Evolutionary conservation across 1,284 basidiomycete species (phyloP).

Genomic region (Irpex sp.): DNA sequence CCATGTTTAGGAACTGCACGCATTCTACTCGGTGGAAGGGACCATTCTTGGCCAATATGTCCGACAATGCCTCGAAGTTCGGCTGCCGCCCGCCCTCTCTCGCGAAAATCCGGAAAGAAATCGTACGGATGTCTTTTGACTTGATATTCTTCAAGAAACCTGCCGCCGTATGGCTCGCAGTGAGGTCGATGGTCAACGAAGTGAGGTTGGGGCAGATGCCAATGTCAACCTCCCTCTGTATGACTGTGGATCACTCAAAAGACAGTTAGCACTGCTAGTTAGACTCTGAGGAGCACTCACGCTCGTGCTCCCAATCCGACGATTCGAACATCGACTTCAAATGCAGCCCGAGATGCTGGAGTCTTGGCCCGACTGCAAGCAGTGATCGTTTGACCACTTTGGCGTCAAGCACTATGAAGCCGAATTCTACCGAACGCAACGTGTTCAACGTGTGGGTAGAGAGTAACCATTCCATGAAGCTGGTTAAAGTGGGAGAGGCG

Average conservation of each 20-base stretch:
- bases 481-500: conserved; percentile 2
- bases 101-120: not conserved
- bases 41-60: not conserved
- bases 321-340: conserved; percentile 5
- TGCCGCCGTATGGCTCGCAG: not conserved
- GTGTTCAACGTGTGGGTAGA: not conserved
- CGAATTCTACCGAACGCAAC: conserved; percentile 2
- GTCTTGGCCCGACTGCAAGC: not conserved
- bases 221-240: not conserved
- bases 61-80: not conserved
- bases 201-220: not conserved
- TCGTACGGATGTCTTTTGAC: not conserved
- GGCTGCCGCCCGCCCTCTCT: not conserved
- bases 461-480: conserved; percentile 7
- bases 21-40: not conserved
- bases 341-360: conserved; percentile 7
- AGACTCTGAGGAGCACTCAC: not conserved
- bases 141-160: not conserved
- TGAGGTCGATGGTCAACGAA: not conserved
- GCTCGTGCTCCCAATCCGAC: conserved; percentile 5
- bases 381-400: conserved; percentile 2
- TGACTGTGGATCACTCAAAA: not conserved
- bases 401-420: conserved; percentile 5
- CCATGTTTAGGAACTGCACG: not conserved
- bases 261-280: not conserved